A percentile compares a stretch with the other conserved stretches of the same genome.
These are phyloP conservation scores for Erythrophleum fordii DNA, from an alignment of 306 rosid species.

Conservation along the genomic window DNA sequence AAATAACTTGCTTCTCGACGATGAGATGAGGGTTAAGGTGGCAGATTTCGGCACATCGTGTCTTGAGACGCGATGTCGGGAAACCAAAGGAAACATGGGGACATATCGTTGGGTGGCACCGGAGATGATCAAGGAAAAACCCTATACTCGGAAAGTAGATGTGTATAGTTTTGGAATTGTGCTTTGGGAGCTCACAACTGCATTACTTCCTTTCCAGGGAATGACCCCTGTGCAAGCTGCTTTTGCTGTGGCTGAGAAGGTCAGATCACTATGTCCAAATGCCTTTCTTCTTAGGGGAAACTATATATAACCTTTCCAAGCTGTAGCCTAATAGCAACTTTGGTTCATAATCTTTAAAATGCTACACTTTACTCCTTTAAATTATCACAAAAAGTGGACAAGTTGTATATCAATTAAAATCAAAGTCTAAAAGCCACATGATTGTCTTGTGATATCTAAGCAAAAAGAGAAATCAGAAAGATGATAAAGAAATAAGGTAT, in stretches of 20 bases:
- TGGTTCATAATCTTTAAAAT: not conserved
- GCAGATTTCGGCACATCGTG: conserved; percentile 98
- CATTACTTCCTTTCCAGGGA: conserved; percentile 95
- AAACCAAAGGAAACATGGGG: conserved; percentile 97
- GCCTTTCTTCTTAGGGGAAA: not conserved
- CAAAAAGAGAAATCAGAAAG: not conserved
- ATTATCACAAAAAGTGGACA: not conserved
- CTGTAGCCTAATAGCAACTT: not conserved
- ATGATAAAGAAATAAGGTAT: too few relatives aligned
- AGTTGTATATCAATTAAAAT: not conserved
- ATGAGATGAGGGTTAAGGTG: conserved; percentile 98
- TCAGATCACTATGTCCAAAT: conserved; percentile 36
- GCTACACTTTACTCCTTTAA: not conserved
- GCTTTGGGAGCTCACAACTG: conserved; percentile 96
- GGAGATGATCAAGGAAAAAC: conserved; percentile 94
- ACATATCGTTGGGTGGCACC: conserved; percentile 99
- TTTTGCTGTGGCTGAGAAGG: conserved; percentile 98
- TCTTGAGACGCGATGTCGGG: conserved; percentile 86
- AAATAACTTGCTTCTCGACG: conserved; percentile 91
- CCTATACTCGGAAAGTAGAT: conserved; percentile 85
- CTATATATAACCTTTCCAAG: not conserved
- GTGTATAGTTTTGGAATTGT: conserved; percentile 97
- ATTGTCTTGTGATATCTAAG: not conserved
- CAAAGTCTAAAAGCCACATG: not conserved
- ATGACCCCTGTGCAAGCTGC: conserved; percentile 99